Evolutionary conservation across 768 basidiomycete genomes (phyloP), one percentile per base, ranked within the genome.

Genomic region (Ramaria rubella): DNA sequence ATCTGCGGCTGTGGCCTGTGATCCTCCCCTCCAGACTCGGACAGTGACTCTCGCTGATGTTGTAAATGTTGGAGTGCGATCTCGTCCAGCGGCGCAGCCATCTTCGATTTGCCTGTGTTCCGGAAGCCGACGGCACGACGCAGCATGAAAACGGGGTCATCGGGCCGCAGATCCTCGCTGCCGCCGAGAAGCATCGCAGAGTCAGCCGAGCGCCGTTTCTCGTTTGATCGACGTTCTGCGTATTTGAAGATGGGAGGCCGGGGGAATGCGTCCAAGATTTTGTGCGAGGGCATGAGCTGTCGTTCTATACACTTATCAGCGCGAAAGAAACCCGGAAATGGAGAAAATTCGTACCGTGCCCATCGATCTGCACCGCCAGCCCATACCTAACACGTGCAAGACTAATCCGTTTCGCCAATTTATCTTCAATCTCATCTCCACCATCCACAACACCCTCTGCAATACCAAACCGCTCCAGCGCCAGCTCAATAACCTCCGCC

Each of bases 371-470:
- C 23, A 85, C 79, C 11, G 78, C 75, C 54, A 99, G 72, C n/a
- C 81, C 81, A 68, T 98, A 98, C 54, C 92, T 78, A 33, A 97
- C 89, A 57, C 90, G 78, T 8, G 80, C 70, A 6, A 81, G 75
- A 66, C 91, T 95, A 60, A 86, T 77, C 58, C 94, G 76, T 72
- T 93, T 92, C 6, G 81, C 77, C 31, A 85, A 75, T 67, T 95
- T 94, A 67, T 97, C 95, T 70, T 99, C 96, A 1, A 99, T 81
- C 65, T 97, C 95, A 68, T 99, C 96, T 1, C 96, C 96, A 2
- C 96, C 96, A 68, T 97, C 94, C 2, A 98, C 95, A 1, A 99
- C 93, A n/a, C 94, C 96, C 36, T 96, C 95, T 33, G 81, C 74
- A 55, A 99, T 96, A 2, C 96, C 96, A 65, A 98, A 97, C 57